phyloP scores from a whole-genome alignment of 2,329 filamentous ascomycete species.

The Phyllosticta paracitricarpa region DNA sequence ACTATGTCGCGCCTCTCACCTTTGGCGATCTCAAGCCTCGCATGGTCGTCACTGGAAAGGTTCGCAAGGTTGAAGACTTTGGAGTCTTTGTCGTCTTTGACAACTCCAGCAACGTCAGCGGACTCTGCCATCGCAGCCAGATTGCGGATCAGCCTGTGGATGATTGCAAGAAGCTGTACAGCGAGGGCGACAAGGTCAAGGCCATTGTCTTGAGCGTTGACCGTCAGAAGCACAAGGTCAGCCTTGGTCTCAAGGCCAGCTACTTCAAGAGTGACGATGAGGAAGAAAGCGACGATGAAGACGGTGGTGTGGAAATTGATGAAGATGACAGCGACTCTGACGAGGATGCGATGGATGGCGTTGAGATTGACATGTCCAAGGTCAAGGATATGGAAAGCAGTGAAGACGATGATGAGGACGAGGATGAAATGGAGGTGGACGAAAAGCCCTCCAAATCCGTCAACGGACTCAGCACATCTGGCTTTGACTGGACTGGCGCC shows the following conservation, averaged over 20 bases:
- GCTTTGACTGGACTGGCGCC: slow-evolving; percentile 81
- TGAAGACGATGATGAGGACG: slow-evolving; percentile 21
- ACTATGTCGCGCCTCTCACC: slow-evolving; percentile 63
- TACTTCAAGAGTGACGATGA: slow-evolving; percentile 63
- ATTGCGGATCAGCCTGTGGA: slow-evolving; percentile 70
- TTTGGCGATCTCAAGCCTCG: slow-evolving; percentile 70
- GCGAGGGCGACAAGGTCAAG: slow-evolving; percentile 86
- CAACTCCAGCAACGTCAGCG: slow-evolving; percentile 78
- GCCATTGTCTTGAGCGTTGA: slow-evolving; percentile 78
- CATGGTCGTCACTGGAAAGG: slow-evolving; percentile 76
- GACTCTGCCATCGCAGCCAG: slow-evolving; percentile 83
- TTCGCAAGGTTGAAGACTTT: slow-evolving; percentile 89
- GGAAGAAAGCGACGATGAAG: slow-evolving; percentile 31
- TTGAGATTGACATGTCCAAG: slow-evolving; percentile 36
- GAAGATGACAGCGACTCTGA: slow-evolving; percentile 32
- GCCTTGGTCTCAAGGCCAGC: slow-evolving; percentile 84
- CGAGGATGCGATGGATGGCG: slow-evolving; percentile 26
- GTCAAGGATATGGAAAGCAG: slow-evolving; percentile 26
- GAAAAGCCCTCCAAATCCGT: slow-evolving; percentile 20
- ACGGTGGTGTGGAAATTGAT: slow-evolving; percentile 38
- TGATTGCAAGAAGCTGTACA: slow-evolving; percentile 83
- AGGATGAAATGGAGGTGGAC: slow-evolving; percentile 32
- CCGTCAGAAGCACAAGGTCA: slow-evolving; percentile 63
- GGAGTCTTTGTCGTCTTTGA: slow-evolving; percentile 91
- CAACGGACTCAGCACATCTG: slow-evolving; percentile 57